These are phyloP conservation scores for Cardamine chenopodiifolia DNA, from an alignment of 345 rosid species.

Conservation along the genomic window DNA sequence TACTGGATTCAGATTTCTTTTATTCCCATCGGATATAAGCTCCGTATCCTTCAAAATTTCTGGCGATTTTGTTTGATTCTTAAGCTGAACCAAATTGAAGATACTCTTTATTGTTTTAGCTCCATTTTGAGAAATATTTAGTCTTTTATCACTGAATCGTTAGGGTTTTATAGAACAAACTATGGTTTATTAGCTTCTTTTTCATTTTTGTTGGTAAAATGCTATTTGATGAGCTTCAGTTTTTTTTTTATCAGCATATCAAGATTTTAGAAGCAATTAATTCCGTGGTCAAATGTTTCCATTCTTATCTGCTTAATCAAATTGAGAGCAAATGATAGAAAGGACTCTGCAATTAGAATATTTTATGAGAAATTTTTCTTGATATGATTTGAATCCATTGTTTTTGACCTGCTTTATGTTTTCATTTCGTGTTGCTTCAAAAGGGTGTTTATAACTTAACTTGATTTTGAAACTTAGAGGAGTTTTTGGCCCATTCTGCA, in stretches of 20 bases:
- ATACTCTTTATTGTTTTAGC: constrained; percentile 9
- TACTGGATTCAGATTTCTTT: too few relatives aligned
- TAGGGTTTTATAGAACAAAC: constrained; percentile 18
- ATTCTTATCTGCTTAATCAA: constrained; percentile 13
- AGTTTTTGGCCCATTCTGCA: constrained; percentile 71
- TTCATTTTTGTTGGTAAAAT: too few relatives aligned
- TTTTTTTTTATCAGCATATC: constrained; percentile 11
- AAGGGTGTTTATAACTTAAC: constrained; percentile 50
- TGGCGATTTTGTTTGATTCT: constrained; percentile 16
- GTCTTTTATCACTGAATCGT: constrained; percentile 8
- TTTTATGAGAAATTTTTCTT: neutral
- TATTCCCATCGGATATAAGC: constrained; percentile 83
- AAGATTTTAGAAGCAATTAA: neutral
- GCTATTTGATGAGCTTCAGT: constrained; percentile 14
- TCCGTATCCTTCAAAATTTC: constrained; percentile 73
- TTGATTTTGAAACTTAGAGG: constrained; percentile 34
- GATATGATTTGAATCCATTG: constrained; percentile 5
- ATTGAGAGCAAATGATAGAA: constrained; percentile 11
- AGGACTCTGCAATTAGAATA: neutral
- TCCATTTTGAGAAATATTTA: neutral
- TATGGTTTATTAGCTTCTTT: constrained; percentile 20
- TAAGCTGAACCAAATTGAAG: neutral
- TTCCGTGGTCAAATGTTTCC: constrained; percentile 3
- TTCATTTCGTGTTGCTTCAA: constrained; percentile 7
- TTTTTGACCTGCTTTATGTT: neutral